Conservation (phyloP, 306 rosid species). For the Parietaria judaica region DNA sequence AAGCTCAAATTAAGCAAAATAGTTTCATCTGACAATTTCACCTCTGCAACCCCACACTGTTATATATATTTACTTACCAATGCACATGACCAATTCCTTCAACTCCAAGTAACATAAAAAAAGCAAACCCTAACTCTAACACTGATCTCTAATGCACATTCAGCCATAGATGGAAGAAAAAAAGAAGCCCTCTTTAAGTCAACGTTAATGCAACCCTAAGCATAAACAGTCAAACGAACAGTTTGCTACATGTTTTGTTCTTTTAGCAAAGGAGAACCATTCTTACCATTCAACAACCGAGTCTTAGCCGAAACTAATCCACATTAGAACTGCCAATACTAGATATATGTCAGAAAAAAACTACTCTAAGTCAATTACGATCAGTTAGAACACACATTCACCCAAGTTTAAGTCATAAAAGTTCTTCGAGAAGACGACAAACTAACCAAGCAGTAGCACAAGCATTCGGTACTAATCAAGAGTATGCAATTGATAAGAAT, state of each 20-base stretch:
- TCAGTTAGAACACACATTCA: slow-evolving; percentile 17
- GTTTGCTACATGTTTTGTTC: too few species aligned
- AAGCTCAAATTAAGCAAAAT: too few species aligned
- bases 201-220: neutral
- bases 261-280: neutral
- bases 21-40: slow-evolving; percentile 19
- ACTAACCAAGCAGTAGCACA: slow-evolving; percentile 21
- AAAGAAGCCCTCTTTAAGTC: neutral
- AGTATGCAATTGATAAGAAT: slow-evolving; percentile 13
- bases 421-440: slow-evolving; percentile 17
- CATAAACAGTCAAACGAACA: neutral
- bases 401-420: slow-evolving; percentile 10
- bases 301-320: too few species aligned
- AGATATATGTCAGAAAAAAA: slow-evolving; percentile 12
- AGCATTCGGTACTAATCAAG: slow-evolving; percentile 27
- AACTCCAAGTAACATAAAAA: neutral
- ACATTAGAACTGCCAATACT: too few species aligned
- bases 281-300: too few species aligned
- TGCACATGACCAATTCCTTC: slow-evolving; percentile 8
- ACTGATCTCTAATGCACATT: neutral
- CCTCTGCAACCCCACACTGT: slow-evolving; percentile 9
- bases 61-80: neutral
- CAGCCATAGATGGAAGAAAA: neutral
- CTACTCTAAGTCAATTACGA: slow-evolving; percentile 5
- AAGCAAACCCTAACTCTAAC: too few species aligned